Evolutionary conservation across 768 basidiomycete genomes (phyloP).

Genomic region (Boletus patriciae): DNA sequence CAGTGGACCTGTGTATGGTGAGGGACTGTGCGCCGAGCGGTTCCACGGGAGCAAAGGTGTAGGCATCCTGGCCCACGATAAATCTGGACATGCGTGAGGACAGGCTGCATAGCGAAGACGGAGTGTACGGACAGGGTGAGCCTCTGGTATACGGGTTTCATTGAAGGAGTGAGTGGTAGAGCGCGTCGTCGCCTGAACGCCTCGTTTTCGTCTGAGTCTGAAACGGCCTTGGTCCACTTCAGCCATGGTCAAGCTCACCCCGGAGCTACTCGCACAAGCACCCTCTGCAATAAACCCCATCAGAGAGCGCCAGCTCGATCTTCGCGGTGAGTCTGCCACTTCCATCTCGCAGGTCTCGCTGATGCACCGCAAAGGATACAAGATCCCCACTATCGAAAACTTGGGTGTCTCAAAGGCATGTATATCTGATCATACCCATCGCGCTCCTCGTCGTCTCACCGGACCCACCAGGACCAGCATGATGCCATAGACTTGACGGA

Average conservation of each 20-base stretch:
- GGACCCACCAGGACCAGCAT: slow-evolving; percentile 71
- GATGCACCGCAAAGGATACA: slow-evolving; percentile 61
- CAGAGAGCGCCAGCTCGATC: slow-evolving; percentile 89
- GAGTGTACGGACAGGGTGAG: slow-evolving; percentile 59
- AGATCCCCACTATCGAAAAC: slow-evolving; percentile 96
- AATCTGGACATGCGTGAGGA: slow-evolving; percentile 45
- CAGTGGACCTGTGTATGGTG: slow-evolving; percentile 71
- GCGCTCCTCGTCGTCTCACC: slow-evolving; percentile 15
- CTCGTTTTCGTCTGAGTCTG: slow-evolving; percentile 37
- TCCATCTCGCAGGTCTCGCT: slow-evolving; percentile 9
- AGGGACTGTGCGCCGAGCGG: slow-evolving; percentile 61
- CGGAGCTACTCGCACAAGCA: slow-evolving; percentile 85
- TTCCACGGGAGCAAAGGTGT: slow-evolving; percentile 73
- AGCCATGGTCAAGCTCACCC: slow-evolving; percentile 84
- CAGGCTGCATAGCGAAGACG: slow-evolving; percentile 8
- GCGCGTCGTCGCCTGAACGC: slow-evolving; percentile 11
- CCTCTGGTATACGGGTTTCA: slow-evolving; percentile 72
- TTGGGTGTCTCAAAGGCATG: slow-evolving; percentile 86
- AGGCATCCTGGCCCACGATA: slow-evolving; percentile 68
- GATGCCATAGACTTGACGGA: slow-evolving; percentile 94
- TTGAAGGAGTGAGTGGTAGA: slow-evolving; percentile 35
- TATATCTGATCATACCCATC: slow-evolving; percentile 22
- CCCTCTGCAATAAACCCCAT: slow-evolving; percentile 75
- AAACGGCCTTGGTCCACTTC: slow-evolving; percentile 26
- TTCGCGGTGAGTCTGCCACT: slow-evolving; percentile 61